These are phyloP conservation scores for Alternaria solani DNA, from an alignment of 2,329 filamentous ascomycete genomes.

Conservation along the genomic window DNA sequence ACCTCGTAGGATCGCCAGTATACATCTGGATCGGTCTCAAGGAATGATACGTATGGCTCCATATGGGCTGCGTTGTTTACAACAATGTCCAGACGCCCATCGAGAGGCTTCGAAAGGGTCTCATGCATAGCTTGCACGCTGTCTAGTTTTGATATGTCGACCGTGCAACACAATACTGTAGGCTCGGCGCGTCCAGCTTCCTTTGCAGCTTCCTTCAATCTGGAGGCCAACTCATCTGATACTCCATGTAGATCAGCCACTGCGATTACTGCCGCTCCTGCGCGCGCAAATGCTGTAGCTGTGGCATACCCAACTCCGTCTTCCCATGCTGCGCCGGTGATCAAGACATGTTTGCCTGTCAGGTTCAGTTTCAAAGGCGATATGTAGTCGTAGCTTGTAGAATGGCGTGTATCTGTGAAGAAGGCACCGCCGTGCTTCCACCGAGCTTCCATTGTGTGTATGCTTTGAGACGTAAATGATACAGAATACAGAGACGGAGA, in stretches of 20 bases:
- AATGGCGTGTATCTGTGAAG: constrained; percentile 11
- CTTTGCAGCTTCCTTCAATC: constrained; percentile 8
- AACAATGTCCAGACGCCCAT: constrained; percentile 52
- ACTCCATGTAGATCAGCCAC: constrained; percentile 11
- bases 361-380: constrained; percentile 16
- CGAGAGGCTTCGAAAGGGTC: background rate
- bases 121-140: background rate
- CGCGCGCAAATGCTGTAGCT: constrained; percentile 19
- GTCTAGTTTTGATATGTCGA: constrained; percentile 12
- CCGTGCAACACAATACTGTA: constrained; percentile 6
- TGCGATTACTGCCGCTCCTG: constrained; percentile 16
- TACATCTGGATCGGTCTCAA: constrained; percentile 46
- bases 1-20: constrained; percentile 57
- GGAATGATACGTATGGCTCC: constrained; percentile 37
- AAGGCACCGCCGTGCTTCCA: background rate
- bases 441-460: background rate
- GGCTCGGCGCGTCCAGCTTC: constrained; percentile 16
- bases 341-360: constrained; percentile 13
- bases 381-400: constrained; percentile 22
- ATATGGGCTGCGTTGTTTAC: constrained; percentile 57
- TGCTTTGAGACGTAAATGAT: background rate
- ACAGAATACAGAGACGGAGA: background rate
- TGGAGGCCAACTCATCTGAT: constrained; percentile 12
- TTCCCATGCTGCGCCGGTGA: constrained; percentile 20
- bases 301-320: constrained; percentile 20